Evolutionary conservation across 2,329 filamentous ascomycete genomes (phyloP).

Genomic region (Lachnellula arida): DNA sequence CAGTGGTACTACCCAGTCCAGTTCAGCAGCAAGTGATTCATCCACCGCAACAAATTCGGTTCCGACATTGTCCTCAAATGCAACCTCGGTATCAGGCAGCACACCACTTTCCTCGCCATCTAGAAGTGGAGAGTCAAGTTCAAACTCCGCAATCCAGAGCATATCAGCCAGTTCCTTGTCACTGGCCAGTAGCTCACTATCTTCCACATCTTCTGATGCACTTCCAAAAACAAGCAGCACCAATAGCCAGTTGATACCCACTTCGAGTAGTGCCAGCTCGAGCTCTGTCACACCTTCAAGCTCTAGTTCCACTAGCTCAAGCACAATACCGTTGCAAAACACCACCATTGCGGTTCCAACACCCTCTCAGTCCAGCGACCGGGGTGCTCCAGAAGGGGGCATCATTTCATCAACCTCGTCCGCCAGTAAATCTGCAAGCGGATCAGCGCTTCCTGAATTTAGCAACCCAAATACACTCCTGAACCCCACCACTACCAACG

Average conservation of each 20-base stretch:
- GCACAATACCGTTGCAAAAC: not conserved
- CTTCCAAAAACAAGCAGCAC: not conserved
- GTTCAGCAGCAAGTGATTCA: too few relatives aligned
- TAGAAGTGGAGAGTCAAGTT: too few relatives aligned
- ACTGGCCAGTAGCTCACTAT: not conserved
- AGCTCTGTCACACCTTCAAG: not conserved
- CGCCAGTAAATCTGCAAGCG: not conserved
- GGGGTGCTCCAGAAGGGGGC: not conserved
- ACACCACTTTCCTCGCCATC: not conserved
- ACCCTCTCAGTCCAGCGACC: not conserved
- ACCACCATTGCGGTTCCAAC: not conserved
- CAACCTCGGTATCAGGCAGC: not conserved
- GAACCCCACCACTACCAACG: not conserved
- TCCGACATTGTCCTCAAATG: not conserved
- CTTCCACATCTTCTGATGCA: not conserved
- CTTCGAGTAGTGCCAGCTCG: not conserved
- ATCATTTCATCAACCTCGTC: not conserved
- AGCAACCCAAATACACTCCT: slow-evolving; percentile 1
- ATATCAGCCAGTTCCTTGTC: not conserved
- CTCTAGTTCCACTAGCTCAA: not conserved
- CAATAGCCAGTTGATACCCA: not conserved
- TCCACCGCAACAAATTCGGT: too few relatives aligned
- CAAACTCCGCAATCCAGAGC: too few relatives aligned
- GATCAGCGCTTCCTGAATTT: slow-evolving; percentile 1
- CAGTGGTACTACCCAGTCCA: too few relatives aligned